A percentile compares a stretch with the other conserved stretches of the same genome.
phyloP scores from a whole-genome alignment of 768 basidiomycete genomes.

The Psilocybe azurescens region DNA sequence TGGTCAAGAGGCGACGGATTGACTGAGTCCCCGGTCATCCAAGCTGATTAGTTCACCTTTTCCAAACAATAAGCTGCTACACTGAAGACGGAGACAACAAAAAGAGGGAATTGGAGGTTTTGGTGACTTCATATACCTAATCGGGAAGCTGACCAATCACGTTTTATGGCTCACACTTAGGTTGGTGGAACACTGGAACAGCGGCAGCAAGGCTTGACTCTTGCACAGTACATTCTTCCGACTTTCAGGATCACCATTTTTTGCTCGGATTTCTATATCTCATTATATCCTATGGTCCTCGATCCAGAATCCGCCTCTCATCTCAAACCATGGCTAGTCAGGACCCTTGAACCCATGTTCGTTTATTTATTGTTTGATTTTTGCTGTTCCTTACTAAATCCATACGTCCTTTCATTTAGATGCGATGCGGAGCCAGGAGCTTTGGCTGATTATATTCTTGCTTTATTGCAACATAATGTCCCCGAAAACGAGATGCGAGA shows the following conservation, averaged over 20 bases:
- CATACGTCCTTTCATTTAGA: conserved; percentile 46
- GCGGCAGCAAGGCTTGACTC: background rate
- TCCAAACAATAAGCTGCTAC: background rate
- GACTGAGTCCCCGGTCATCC: too few relatives aligned
- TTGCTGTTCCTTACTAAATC: conserved; percentile 17
- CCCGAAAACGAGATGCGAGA: conserved; percentile 82
- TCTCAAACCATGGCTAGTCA: conserved; percentile 88
- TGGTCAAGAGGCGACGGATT: too few relatives aligned
- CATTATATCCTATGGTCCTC: conserved; percentile 56
- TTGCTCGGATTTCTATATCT: conserved; percentile 2
- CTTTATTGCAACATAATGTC: conserved; percentile 89
- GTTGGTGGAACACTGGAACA: background rate
- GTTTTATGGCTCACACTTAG: background rate
- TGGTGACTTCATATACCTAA: background rate
- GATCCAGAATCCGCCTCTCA: conserved; percentile 67
- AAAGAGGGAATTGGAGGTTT: background rate
- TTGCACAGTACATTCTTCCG: conserved; percentile 6
- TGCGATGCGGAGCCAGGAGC: conserved; percentile 96
- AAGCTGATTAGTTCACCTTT: too few relatives aligned
- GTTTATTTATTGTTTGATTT: conserved; percentile 28
- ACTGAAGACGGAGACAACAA: background rate
- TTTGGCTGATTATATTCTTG: conserved; percentile 93
- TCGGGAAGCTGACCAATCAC: conserved; percentile 22
- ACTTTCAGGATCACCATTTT: conserved; percentile 1
- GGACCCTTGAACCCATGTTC: conserved; percentile 91